phyloP scores from a whole-genome alignment of 1,284 basidiomycete species.

The Pterulicium gracile region DNA sequence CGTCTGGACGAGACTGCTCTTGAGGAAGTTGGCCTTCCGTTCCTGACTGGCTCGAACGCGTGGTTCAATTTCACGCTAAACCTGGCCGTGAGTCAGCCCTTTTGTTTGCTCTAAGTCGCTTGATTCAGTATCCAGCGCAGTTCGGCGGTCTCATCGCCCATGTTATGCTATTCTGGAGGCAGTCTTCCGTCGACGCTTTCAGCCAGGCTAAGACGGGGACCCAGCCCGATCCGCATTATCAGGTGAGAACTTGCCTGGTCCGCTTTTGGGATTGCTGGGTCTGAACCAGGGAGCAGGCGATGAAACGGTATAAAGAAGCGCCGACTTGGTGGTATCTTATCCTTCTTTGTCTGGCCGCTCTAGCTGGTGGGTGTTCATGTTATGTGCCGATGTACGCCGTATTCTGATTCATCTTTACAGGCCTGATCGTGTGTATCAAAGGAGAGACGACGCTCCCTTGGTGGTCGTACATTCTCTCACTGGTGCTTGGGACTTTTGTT shows the following conservation, averaged over 20 bases:
- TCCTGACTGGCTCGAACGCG: constrained; percentile 47
- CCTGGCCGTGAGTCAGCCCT: constrained; percentile 35
- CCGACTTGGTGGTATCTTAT: constrained; percentile 43
- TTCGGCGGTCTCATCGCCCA: constrained; percentile 57
- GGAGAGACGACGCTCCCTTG: constrained; percentile 52
- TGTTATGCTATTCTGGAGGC: constrained; percentile 50
- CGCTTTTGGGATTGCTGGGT: too few relatives aligned
- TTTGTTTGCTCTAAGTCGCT: neutral
- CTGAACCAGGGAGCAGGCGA: too few relatives aligned
- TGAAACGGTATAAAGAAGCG: constrained; percentile 41
- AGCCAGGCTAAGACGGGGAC: constrained; percentile 39
- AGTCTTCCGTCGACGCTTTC: constrained; percentile 34
- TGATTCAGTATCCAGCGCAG: constrained; percentile 18
- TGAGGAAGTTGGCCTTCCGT: constrained; percentile 36
- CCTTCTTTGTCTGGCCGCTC: constrained; percentile 37
- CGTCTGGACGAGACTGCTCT: constrained; percentile 45
- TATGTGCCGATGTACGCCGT: too few relatives aligned
- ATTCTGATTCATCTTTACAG: constrained; percentile 18
- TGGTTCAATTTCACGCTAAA: constrained; percentile 44
- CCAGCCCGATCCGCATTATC: constrained; percentile 50
- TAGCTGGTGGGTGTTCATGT: constrained; percentile 42
- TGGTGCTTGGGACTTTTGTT: constrained; percentile 28
- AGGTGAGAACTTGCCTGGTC: too few relatives aligned
- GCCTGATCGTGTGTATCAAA: constrained; percentile 43
- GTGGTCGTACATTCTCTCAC: constrained; percentile 46